phyloP scores from a whole-genome alignment of 1,284 basidiomycete genomes.

The Papiliotrema fonsecae region DNA sequence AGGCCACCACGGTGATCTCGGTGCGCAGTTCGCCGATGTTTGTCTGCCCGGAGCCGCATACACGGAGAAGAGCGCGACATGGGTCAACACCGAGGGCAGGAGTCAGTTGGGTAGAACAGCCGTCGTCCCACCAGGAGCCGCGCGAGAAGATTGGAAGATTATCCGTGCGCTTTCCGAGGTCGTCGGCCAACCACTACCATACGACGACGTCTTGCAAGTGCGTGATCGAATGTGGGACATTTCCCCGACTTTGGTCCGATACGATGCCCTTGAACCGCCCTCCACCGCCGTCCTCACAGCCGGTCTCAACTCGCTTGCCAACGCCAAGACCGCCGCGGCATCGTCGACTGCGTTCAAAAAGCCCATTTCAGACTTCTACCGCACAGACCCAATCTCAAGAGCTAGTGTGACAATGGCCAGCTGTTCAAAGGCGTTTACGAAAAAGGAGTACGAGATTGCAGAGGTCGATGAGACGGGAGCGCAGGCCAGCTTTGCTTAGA shows the following conservation, averaged over 20 bases:
- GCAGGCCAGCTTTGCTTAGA: constrained; percentile 25
- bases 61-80: constrained; percentile 91
- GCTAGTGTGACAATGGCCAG: constrained; percentile 51
- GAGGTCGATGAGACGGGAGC: constrained; percentile 13
- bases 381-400: constrained; percentile 62
- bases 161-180: constrained; percentile 85
- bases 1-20: constrained; percentile 96
- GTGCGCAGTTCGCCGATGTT: constrained; percentile 94
- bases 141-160: constrained; percentile 99
- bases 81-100: constrained; percentile 97
- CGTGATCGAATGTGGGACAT: constrained; percentile 97
- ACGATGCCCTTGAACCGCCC: constrained; percentile 77
- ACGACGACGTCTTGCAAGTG: constrained; percentile 81
- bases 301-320: constrained; percentile 62
- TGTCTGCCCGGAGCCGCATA: constrained; percentile 90
- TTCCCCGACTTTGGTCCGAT: constrained; percentile 82
- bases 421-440: constrained; percentile 47
- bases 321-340: constrained; percentile 52
- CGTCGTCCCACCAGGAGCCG: constrained; percentile 89
- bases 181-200: constrained; percentile 71
- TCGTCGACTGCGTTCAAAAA: constrained; percentile 65
- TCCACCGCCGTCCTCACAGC: constrained; percentile 65
- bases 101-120: constrained; percentile 87
- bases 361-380: constrained; percentile 91
- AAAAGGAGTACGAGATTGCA: constrained; percentile 32